These are phyloP conservation scores for Escallonia herrerae DNA, from an alignment of 129 eudicot genomes.

Conservation along the genomic window DNA sequence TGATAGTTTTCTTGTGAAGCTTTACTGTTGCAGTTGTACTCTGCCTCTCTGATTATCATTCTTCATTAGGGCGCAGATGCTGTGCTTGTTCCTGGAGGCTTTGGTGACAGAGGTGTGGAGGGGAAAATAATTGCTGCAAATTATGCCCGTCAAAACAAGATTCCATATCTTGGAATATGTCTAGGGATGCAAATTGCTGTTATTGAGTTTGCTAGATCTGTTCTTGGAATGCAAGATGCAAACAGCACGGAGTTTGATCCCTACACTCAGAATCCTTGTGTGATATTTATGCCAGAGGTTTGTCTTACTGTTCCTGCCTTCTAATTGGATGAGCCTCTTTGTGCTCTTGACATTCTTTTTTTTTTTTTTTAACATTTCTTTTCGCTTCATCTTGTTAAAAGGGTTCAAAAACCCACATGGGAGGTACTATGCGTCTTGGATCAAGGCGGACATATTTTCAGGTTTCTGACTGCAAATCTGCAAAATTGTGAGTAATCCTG, in stretches of 20 bases:
- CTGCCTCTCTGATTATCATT: constrained; percentile 14
- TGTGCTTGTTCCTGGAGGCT: constrained; percentile 87
- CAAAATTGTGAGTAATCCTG: constrained; percentile 55
- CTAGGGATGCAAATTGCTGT: constrained; percentile 96
- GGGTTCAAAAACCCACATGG: constrained; percentile 98
- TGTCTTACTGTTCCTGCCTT: constrained; percentile 5
- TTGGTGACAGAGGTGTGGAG: constrained; percentile 95
- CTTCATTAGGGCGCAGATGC: constrained; percentile 59
- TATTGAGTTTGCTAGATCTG: constrained; percentile 73
- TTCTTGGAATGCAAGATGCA: constrained; percentile 73
- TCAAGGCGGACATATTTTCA: constrained; percentile 86
- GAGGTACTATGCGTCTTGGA: constrained; percentile 97
- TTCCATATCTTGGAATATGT: constrained; percentile 88
- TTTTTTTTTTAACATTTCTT: background rate
- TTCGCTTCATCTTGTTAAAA: constrained; percentile 16
- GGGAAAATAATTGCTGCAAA: constrained; percentile 90
- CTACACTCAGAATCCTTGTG: constrained; percentile 67
- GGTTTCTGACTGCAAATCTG: constrained; percentile 57
- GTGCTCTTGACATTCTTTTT: background rate
- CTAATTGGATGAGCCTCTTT: background rate
- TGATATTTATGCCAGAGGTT: constrained; percentile 97
- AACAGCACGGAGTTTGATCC: constrained; percentile 91
- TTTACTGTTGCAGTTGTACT: background rate
- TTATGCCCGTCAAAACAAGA: constrained; percentile 70
- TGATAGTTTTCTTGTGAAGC: background rate